A percentile compares a stretch with the other conserved stretches of the same genome.
These are phyloP conservation scores for Iris macrosiphon DNA, from an alignment of 106 monocot genomes.

Conservation along the genomic window DNA sequence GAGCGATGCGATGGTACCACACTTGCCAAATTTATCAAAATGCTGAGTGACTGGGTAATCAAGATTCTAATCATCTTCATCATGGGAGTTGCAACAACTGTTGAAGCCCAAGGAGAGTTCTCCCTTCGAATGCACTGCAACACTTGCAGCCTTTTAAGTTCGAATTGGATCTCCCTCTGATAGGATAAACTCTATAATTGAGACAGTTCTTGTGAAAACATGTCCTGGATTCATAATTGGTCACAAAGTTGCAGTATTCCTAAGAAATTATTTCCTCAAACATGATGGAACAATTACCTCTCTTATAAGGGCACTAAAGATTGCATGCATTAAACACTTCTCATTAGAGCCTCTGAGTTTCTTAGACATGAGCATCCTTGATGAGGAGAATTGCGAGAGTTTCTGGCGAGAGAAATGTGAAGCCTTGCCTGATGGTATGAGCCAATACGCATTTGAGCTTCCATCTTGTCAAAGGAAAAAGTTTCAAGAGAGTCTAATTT, in stretches of 20 bases:
- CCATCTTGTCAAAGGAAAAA: slow-evolving; percentile 58
- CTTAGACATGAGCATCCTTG: slow-evolving; percentile 35
- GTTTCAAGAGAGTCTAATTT: slow-evolving; percentile 1
- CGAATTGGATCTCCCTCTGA: slow-evolving; percentile 52
- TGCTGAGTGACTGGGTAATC: slow-evolving; percentile 79
- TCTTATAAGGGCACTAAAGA: slow-evolving; percentile 78
- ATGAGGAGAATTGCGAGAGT: slow-evolving; percentile 47
- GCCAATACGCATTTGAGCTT: slow-evolving; percentile 43
- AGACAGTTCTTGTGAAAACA: slow-evolving; percentile 55
- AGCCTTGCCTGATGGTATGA: slow-evolving; percentile 33
- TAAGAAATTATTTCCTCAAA: slow-evolving; percentile 70
- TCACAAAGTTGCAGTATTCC: slow-evolving; percentile 68
- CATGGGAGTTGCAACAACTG: slow-evolving; percentile 69
- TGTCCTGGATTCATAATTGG: slow-evolving; percentile 53
- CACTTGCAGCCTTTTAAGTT: slow-evolving; percentile 54
- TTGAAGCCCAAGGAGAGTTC: slow-evolving; percentile 54
- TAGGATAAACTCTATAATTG: slow-evolving; percentile 79
- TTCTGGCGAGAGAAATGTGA: slow-evolving; percentile 34
- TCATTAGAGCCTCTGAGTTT: slow-evolving; percentile 70
- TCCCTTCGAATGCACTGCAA: slow-evolving; percentile 54
- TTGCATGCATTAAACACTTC: slow-evolving; percentile 84
- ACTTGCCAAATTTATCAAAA: slow-evolving; percentile 29
- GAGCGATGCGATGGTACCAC: slow-evolving; percentile 56
- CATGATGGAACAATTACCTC: slow-evolving; percentile 87
- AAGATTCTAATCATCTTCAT: slow-evolving; percentile 86